These are phyloP conservation scores for Solanum lignicaule DNA, from an alignment of 257 asterid species.

Conservation along the genomic window DNA sequence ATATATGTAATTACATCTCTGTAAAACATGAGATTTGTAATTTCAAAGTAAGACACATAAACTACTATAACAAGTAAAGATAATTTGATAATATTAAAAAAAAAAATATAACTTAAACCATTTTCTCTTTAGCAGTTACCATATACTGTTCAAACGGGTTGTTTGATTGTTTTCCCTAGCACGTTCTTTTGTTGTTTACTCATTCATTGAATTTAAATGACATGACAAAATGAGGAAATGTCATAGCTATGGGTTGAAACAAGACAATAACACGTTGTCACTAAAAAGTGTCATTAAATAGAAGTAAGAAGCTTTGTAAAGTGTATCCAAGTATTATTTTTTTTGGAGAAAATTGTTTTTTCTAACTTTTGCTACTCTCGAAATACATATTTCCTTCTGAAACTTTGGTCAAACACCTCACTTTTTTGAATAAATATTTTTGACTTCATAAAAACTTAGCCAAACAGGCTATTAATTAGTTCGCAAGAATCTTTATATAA, in stretches of 20 bases:
- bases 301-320: neutral
- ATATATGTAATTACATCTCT: neutral
- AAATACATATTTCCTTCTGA: too few species aligned
- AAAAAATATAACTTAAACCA: neutral
- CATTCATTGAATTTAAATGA: neutral
- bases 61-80: neutral
- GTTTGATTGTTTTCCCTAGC: neutral
- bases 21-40: neutral
- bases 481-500: neutral
- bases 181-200: neutral
- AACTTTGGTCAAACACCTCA: neutral
- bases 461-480: neutral
- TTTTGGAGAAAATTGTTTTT: too few species aligned
- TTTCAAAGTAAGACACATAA: neutral
- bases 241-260: neutral
- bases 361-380: accelerated
- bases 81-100: neutral
- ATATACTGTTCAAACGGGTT: neutral
- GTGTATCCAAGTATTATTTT: neutral
- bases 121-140: neutral
- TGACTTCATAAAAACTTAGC: accelerated
- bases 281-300: neutral
- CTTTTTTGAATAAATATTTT: neutral
- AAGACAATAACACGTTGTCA: neutral
- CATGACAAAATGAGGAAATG: neutral